Conservation (phyloP, 164 flowering plant species). For the Warburgia ugandensis region DNA sequence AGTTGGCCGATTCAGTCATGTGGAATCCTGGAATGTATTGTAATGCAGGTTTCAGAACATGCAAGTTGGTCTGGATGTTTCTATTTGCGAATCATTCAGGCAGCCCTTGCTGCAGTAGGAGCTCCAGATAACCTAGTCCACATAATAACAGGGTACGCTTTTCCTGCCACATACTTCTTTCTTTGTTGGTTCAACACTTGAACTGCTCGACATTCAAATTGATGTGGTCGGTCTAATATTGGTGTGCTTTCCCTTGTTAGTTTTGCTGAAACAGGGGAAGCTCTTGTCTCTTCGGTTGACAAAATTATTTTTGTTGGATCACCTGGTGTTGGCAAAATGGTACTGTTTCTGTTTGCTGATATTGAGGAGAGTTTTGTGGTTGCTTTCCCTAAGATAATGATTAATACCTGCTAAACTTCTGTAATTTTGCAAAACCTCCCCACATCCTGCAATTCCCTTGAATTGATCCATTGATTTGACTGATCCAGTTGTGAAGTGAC, state of each 20-base stretch:
- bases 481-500: too few species aligned
- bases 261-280: constrained; percentile 97
- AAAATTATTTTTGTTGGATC: constrained; percentile 98
- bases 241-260: constrained; percentile 30
- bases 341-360: constrained; percentile 18
- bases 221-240: background rate
- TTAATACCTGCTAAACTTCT: too few species aligned
- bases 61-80: constrained; percentile 99
- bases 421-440: too few species aligned
- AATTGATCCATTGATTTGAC: too few species aligned
- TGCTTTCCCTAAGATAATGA: too few species aligned
- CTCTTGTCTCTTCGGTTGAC: constrained; percentile 92
- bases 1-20: too few species aligned
- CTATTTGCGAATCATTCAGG: constrained; percentile 78
- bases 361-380: background rate
- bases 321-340: constrained; percentile 92
- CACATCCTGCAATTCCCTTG: too few species aligned
- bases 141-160: constrained; percentile 81
- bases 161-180: constrained; percentile 2
- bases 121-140: constrained; percentile 96
- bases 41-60: constrained; percentile 89
- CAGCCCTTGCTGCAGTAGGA: constrained; percentile 92
- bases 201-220: background rate
- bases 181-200: background rate
- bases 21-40: too few species aligned